Evolutionary conservation across 495 filamentous ascomycete species (phyloP).

Genomic region (Neurospora sp.): DNA sequence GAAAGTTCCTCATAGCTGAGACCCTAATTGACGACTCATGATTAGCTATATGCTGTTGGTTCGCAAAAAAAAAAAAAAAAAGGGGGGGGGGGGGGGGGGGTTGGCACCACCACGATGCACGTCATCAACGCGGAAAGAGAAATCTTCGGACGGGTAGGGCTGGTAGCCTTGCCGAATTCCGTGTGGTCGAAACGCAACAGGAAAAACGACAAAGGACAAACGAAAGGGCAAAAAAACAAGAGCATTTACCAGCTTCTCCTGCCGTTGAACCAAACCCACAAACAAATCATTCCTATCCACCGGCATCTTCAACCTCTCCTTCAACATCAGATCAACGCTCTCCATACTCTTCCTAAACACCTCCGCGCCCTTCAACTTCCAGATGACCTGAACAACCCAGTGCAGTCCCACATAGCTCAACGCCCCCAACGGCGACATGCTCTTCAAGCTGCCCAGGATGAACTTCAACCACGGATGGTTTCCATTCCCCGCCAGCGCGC

Average conservation of each 20-base stretch:
- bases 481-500: slow-evolving; percentile 26
- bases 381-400: slow-evolving; percentile 2
- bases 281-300: slow-evolving; percentile 29
- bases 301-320: slow-evolving; percentile 16
- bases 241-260: slow-evolving; percentile 14
- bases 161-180: not conserved
- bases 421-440: slow-evolving; percentile 16
- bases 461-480: slow-evolving; percentile 28
- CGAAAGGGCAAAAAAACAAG: not conserved
- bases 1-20: slow-evolving; percentile 1
- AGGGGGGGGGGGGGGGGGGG: not conserved
- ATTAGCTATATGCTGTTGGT: not conserved
- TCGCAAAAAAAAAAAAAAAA: not conserved
- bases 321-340: slow-evolving; percentile 16
- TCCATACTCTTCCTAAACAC: slow-evolving; percentile 4
- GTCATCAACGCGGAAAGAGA: not conserved
- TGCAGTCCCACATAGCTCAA: slow-evolving; percentile 11
- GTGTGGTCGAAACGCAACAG: not conserved
- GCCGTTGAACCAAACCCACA: slow-evolving; percentile 27
- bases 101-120: not conserved
- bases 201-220: not conserved
- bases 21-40: not conserved
- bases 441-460: slow-evolving; percentile 18
- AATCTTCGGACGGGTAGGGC: not conserved
- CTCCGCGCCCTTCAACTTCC: not conserved